Evolutionary conservation across 1,284 basidiomycete species (phyloP), one percentile per base, ranked within the genome.

Genomic region (Butyriboletus appendiculatus): DNA sequence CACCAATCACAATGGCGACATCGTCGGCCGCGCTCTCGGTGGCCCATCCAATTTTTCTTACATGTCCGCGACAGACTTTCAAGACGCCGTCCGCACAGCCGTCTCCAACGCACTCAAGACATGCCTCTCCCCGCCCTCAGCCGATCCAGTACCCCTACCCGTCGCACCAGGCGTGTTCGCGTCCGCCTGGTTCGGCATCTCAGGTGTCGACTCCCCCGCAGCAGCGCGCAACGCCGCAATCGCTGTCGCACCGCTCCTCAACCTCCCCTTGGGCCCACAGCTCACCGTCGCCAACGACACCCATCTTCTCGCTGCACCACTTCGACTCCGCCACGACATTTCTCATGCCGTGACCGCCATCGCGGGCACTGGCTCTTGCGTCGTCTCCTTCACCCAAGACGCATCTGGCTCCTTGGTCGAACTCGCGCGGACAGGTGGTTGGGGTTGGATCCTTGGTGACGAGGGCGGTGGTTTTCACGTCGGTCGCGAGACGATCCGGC

Each of bases 371-470:
- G 90, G 90, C 5, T 81, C 84, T 14, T 87, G 82, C 59, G 77
- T 83, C 32, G 84, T 85, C 30, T 81, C 82, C 52, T 91, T 90
- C 69, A 72, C 73, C 42, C 74, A 80, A 44, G 68, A 60, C 0
- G 62, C 59, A 4, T 63, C 39, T 0, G 71, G 73, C 1, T 63
- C 64, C 20, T 73, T 87, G 16, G 65, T 79, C 51, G 82, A 88
- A 63, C 76, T 90, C 34, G 87, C 82, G 2, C 79, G 90, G 16
- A 77, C 82, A 33, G 90, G 90, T 2, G 90, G 90, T 1, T 92
- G 87, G 87, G 90, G 90, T 1, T 91, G 88, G 88, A 84, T 92
- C 30, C 75, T 92, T 7, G 89, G 90, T 9, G 89, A 92, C 65
- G 89, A 91, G 66, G 90, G 90, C 8, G 84, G 88, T 24, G 88